Conservation (phyloP, 495 filamentous ascomycete genomes). For the Xylaria grammica region DNA sequence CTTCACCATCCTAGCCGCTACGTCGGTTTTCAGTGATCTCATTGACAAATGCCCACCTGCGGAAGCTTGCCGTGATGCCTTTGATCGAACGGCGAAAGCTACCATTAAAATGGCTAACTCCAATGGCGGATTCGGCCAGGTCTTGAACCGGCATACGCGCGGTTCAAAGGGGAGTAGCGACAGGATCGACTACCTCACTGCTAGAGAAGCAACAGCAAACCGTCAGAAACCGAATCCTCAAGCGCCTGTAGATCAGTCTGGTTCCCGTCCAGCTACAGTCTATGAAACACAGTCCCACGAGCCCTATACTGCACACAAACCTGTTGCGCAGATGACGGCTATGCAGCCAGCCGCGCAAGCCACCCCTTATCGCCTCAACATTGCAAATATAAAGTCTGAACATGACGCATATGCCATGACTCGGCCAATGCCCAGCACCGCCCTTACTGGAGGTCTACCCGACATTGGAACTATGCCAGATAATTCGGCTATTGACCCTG, state of each 20-base stretch:
- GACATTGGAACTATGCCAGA: constrained; percentile 41
- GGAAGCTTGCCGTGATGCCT: constrained; percentile 88
- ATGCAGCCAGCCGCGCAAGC: constrained; percentile 31
- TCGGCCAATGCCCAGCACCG: constrained; percentile 40
- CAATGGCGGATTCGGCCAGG: constrained; percentile 76
- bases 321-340: constrained; percentile 31
- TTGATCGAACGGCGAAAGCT: constrained; percentile 93
- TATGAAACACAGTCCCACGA: constrained; percentile 32
- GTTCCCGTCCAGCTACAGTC: constrained; percentile 28
- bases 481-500: constrained; percentile 51
- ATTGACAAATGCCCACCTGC: constrained; percentile 59
- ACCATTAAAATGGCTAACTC: constrained; percentile 90
- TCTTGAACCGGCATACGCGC: constrained; percentile 33
- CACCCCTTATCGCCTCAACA: constrained; percentile 36
- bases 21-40: constrained; percentile 61
- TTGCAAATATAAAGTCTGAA: constrained; percentile 45
- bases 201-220: constrained; percentile 41
- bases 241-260: constrained; percentile 29
- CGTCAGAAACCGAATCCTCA: constrained; percentile 30
- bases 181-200: constrained; percentile 40
- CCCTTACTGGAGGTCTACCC: constrained; percentile 34
- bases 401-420: constrained; percentile 43
- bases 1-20: constrained; percentile 93
- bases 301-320: constrained; percentile 31
- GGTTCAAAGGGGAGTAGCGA: constrained; percentile 32